Evolutionary conservation across 441 rosid genomes (phyloP), one percentile per base, ranked within the genome.

Genomic region (Metrosideros polymorpha): DNA sequence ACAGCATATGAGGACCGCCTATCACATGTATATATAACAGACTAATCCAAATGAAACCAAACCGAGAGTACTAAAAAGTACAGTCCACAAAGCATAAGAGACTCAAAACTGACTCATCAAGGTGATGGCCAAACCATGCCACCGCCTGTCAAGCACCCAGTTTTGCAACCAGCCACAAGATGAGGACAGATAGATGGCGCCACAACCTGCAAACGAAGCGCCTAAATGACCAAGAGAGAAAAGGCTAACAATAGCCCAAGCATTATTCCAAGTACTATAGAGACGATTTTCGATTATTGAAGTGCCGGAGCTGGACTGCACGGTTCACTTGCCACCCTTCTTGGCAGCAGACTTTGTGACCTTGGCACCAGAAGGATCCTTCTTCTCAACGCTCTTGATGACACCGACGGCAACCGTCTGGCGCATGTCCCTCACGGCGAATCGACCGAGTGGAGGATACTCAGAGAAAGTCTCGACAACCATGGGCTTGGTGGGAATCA

Each of bases 371-470:
- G 83, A 43, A 1, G 97, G 95, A 35, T 95, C 97, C 92, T 95
- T 95, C 93, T 95, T 94, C 89, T 95, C 97, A 6, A 94, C 97
- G 1, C 83, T 94, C 94, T 95, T 95, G 90, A 94, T 95, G 25
- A 95, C 96, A 51, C 98, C 98, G 2, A 95, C 98, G 4, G 98
- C 98, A 6, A 94, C 96, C 0, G 95, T 94, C 91, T 94, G 97
- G 18, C 97, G 92, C 97, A 95, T 94, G 89, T 96, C 98, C 86
- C 98, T 93, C 2, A 95, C 96, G 0, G 98, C 98, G 18, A 96
- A 96, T 42, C 98, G 96, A 1, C 98, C 97, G 1, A 96, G 91
- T 0, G 98, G 98, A 8, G 98, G 98, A 85, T 95, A 95, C 86
- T 82, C 92, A 0, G 95, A 91, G 94, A 95, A 96, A 12, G 98